Conservation (phyloP, 2,329 filamentous ascomycete species). For the Fusarium mangiferae region DNA sequence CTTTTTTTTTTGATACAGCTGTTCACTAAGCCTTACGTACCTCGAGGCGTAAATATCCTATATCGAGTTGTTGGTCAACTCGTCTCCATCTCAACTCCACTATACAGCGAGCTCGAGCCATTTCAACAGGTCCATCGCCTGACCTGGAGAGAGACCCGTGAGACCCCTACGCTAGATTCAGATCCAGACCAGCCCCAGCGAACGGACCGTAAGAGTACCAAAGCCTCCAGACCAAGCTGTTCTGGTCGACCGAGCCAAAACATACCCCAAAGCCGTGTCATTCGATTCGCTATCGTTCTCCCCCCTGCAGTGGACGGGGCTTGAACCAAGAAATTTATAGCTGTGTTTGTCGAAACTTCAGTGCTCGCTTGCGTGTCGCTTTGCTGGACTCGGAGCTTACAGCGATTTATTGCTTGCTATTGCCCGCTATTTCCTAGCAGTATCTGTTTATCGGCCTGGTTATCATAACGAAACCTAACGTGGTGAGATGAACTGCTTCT, state of each 20-base stretch:
- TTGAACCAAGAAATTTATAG: slow-evolving; percentile 13
- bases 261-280: slow-evolving; percentile 34
- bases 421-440: slow-evolving; percentile 19
- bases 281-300: slow-evolving; percentile 34
- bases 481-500: slow-evolving; percentile 12
- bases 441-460: not conserved
- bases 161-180: slow-evolving; percentile 37
- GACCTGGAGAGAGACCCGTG: slow-evolving; percentile 22
- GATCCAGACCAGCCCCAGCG: slow-evolving; percentile 40
- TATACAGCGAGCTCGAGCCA: slow-evolving; percentile 33
- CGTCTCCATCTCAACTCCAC: slow-evolving; percentile 28
- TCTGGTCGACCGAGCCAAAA: slow-evolving; percentile 42
- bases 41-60: slow-evolving; percentile 17
- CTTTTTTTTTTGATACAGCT: not conserved
- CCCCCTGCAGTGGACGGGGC: not conserved
- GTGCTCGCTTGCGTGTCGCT: slow-evolving; percentile 26
- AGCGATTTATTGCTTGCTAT: slow-evolving; percentile 29
- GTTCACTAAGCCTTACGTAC: slow-evolving; percentile 26
- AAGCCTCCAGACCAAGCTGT: slow-evolving; percentile 33
- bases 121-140: slow-evolving; percentile 27
- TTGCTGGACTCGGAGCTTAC: slow-evolving; percentile 1
- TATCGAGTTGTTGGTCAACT: slow-evolving; percentile 30
- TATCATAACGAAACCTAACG: slow-evolving; percentile 13
- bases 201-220: slow-evolving; percentile 39
- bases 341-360: slow-evolving; percentile 16